phyloP scores from a whole-genome alignment of 2,329 filamentous ascomycete genomes.

The Arthrobotrys musiformis region DNA sequence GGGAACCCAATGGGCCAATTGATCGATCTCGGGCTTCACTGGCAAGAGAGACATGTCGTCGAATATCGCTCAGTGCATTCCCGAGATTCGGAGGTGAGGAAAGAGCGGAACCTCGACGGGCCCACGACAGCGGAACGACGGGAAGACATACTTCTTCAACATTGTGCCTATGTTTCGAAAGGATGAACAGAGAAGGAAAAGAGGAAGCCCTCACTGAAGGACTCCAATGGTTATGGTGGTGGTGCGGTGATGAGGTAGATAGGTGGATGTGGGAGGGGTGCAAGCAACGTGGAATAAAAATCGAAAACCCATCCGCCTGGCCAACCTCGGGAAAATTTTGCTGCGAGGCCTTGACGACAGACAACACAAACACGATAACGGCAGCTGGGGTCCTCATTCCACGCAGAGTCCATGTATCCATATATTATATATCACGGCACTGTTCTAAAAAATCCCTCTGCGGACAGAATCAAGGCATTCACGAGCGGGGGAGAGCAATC shows the following conservation, averaged over 20 bases:
- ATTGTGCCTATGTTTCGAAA: slow-evolving; percentile 67
- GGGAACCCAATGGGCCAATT: background rate
- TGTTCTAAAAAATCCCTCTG: background rate
- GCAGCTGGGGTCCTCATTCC: slow-evolving; percentile 6
- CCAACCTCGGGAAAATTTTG: slow-evolving; percentile 63
- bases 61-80: slow-evolving; percentile 25
- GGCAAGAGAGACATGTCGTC: background rate
- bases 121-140: slow-evolving; percentile 8
- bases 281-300: slow-evolving; percentile 32
- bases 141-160: slow-evolving; percentile 70
- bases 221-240: slow-evolving; percentile 58
- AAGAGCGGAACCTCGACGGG: background rate
- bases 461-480: background rate
- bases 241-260: slow-evolving; percentile 57
- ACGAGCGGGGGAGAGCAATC: background rate
- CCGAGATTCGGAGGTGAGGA: slow-evolving; percentile 35
- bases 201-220: slow-evolving; percentile 60
- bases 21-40: slow-evolving; percentile 4
- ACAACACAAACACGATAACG: slow-evolving; percentile 43
- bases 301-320: slow-evolving; percentile 1
- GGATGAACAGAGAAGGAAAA: slow-evolving; percentile 60
- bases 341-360: slow-evolving; percentile 60
- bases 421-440: too few species aligned
- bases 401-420: background rate
- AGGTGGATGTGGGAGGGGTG: slow-evolving; percentile 58